Percentiles rank a stretch among this genome's conserved stretches.
Evolutionary conservation across 2,329 filamentous ascomycete species (phyloP).

Genomic region (Pestalotiopsis sp.): DNA sequence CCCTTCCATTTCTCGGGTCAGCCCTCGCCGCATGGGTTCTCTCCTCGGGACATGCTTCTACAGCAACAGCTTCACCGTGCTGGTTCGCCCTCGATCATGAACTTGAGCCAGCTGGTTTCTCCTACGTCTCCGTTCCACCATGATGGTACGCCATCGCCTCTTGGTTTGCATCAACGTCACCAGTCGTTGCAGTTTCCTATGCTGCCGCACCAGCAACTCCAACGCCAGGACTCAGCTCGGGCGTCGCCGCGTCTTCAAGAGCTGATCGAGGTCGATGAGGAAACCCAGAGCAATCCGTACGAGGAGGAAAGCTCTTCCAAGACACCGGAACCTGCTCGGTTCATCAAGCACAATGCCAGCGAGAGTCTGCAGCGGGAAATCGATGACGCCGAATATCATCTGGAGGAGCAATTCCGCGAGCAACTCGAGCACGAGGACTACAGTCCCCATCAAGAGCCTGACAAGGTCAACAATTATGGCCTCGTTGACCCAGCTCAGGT

Average conservation of each 20-base stretch:
- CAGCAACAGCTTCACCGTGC: slow-evolving; percentile 53
- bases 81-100: slow-evolving; percentile 65
- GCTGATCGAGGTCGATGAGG: slow-evolving; percentile 73
- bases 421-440: slow-evolving; percentile 79
- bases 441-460: slow-evolving; percentile 58
- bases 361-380: slow-evolving; percentile 80
- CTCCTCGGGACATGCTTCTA: slow-evolving; percentile 54
- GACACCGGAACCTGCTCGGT: slow-evolving; percentile 49
- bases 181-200: slow-evolving; percentile 60
- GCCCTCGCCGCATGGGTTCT: slow-evolving; percentile 60
- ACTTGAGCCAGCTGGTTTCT: slow-evolving; percentile 57
- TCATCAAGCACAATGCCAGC: slow-evolving; percentile 68
- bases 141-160: slow-evolving; percentile 45
- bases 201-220: slow-evolving; percentile 56
- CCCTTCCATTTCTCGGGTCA: slow-evolving; percentile 68
- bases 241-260: slow-evolving; percentile 68
- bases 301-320: slow-evolving; percentile 51
- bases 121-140: slow-evolving; percentile 64
- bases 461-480: slow-evolving; percentile 28
- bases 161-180: slow-evolving; percentile 54
- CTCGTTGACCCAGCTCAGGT: slow-evolving; percentile 18
- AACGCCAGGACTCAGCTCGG: slow-evolving; percentile 53
- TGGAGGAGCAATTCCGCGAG: slow-evolving; percentile 77
- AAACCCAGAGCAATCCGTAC: slow-evolving; percentile 41
- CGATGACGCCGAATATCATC: slow-evolving; percentile 81